phyloP scores from a whole-genome alignment of 2,329 filamentous ascomycete species.

The Zymoseptoria brevis region DNA sequence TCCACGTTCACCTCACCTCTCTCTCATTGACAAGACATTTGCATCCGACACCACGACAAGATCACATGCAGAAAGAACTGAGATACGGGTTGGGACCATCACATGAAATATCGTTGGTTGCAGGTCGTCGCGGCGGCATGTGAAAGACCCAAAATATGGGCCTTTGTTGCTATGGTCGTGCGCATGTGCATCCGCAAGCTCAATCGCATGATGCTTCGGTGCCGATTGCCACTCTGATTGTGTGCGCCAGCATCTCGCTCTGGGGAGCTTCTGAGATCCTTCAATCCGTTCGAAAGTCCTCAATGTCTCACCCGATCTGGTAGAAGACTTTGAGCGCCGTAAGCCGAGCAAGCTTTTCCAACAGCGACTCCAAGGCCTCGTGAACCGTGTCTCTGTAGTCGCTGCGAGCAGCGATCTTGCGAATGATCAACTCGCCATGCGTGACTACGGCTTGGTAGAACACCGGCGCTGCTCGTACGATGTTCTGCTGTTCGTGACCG shows the following conservation, averaged over 20 bases:
- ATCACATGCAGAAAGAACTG: neutral
- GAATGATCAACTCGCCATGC: neutral
- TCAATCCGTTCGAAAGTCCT: neutral
- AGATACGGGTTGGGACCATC: neutral
- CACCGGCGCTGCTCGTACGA: too few relatives aligned
- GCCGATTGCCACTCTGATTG: neutral
- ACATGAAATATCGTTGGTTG: neutral
- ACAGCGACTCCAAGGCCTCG: neutral
- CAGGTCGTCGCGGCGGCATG: neutral
- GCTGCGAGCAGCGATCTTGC: neutral
- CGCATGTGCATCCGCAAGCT: neutral
- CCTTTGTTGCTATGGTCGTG: neutral
- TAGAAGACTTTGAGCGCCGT: neutral
- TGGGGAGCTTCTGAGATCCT: neutral
- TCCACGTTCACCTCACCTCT: neutral
- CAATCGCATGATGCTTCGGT: neutral
- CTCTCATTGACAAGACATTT: neutral
- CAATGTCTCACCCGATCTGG: neutral
- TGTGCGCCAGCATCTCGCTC: neutral
- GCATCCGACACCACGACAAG: neutral
- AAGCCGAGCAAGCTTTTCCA: neutral
- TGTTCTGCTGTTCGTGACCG: too few relatives aligned
- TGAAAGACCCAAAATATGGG: too few relatives aligned
- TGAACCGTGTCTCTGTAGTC: neutral
- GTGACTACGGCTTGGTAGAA: neutral